These are phyloP conservation scores for Panus rudis DNA, from an alignment of 768 basidiomycete genomes.

Conservation along the genomic window DNA sequence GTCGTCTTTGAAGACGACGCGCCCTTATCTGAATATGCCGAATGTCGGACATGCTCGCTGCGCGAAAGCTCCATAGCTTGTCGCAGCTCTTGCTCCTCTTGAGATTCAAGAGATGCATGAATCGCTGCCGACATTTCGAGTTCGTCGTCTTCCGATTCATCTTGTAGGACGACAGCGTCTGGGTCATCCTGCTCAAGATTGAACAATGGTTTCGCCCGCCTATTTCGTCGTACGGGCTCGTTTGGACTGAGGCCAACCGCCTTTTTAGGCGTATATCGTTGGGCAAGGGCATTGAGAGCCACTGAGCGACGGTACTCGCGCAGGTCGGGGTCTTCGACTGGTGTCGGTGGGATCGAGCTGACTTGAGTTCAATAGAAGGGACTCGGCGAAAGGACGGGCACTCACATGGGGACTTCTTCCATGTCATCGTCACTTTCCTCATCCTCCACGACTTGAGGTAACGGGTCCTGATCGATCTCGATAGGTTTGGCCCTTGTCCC, in stretches of 20 bases:
- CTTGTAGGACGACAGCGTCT: constrained; percentile 12
- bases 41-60: constrained; percentile 6
- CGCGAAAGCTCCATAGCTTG: constrained; percentile 25
- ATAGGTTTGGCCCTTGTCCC: constrained; percentile 85
- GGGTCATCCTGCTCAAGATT: constrained; percentile 43
- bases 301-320: constrained; percentile 53
- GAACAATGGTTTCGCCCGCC: constrained; percentile 45
- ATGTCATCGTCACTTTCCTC: constrained; percentile 54
- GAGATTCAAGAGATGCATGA: constrained; percentile 48
- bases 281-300: constrained; percentile 54
- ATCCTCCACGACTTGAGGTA: constrained; percentile 23
- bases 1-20: constrained; percentile 13
- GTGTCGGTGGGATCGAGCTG: background rate
- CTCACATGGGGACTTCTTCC: constrained; percentile 77
- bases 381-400: background rate
- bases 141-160: constrained; percentile 42
- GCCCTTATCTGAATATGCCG: constrained; percentile 4
- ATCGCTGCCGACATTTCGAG: constrained; percentile 52
- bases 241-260: constrained; percentile 23
- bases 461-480: constrained; percentile 51
- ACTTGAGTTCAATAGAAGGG: background rate
- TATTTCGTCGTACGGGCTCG: constrained; percentile 28
- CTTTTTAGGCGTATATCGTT: constrained; percentile 38
- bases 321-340: constrained; percentile 50
- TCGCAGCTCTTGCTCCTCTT: constrained; percentile 23